phyloP scores from a whole-genome alignment of 805 yeast species.

The Candida vaughaniae region DNA sequence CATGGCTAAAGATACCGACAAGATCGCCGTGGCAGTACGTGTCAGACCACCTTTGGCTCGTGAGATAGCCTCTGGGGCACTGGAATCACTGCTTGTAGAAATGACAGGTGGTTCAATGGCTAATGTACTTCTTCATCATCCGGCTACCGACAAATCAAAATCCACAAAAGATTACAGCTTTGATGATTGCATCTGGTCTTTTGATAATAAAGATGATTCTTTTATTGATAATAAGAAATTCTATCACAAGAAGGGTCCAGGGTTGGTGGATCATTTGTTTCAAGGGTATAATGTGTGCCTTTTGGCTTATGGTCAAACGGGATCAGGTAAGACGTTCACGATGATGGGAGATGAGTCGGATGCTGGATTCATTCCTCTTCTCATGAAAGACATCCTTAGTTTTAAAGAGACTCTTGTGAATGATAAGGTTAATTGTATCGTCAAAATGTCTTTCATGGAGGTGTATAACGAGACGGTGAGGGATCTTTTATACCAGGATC shows the following conservation, averaged over 20 bases:
- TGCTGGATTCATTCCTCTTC: conserved; percentile 37
- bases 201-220: conserved; percentile 12
- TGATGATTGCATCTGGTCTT: conserved; percentile 22
- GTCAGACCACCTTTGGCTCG: conserved; percentile 46
- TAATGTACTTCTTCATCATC: background rate
- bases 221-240: conserved; percentile 52
- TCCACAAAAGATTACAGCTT: conserved; percentile 10
- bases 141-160: background rate
- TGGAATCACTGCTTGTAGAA: conserved; percentile 22
- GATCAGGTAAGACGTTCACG: conserved; percentile 42
- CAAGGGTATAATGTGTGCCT: conserved; percentile 44
- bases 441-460: conserved; percentile 63
- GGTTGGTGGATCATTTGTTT: conserved; percentile 50
- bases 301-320: conserved; percentile 44
- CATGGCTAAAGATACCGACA: too few species aligned
- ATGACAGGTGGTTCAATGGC: conserved; percentile 22
- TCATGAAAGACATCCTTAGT: conserved; percentile 54
- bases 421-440: conserved; percentile 37
- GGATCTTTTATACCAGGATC: conserved; percentile 48
- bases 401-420: conserved; percentile 36
- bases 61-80: conserved; percentile 8
- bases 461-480: conserved; percentile 75
- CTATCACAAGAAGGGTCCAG: conserved; percentile 56
- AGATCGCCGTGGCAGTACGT: conserved; percentile 49
- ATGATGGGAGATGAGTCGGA: conserved; percentile 39